Base-by-base conservation (phyloP, 331 rosid species). In the Pyracantha coccinea region DNA sequence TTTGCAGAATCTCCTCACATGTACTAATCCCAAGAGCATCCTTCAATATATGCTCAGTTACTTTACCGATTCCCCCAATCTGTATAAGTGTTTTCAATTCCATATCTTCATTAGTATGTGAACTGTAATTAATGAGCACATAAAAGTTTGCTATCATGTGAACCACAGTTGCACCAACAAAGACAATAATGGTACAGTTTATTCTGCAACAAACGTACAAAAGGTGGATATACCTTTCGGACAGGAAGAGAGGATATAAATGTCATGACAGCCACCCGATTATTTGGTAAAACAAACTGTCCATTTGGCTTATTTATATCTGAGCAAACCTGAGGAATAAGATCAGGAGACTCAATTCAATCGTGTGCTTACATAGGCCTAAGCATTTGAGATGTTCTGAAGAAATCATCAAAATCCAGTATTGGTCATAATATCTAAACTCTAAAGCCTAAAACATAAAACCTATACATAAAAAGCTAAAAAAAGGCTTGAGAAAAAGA, bases 41-140 rank as follows among this genome's bases (percentile, higher is more conserved):
- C 79, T 88, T 90, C 78, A 94, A 87, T 53, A 94, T 85, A 73
- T 84, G 87, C 79, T 94, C 99, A 58, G 96, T 92, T 78, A 94
- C 99, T 83, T 92, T 94, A 78, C 99, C 96, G 6, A 94, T 94
- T 74, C 99, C 99, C 82, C 96, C 99, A 85, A 94, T 92, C 97
- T 94, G 89, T 77, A 63, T 9, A 71, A 87, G 57, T 75, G 59
- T 57, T 78, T 77, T 15, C 47, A 66, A 66, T 41, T 55, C 72
- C 20, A 25, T 59, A 38, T 61, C 59, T 68, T 75, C 60, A 62
- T 72, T 54, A 78, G 63, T 79, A 74, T 53, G 68, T 31, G 20
- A 44, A 68, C 17, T 11, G 12, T 24, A 68, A 17, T 55, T 68
- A 68, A 63, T 55, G 12, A 53, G 32, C 25, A 64, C 20, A 54